Conservation (phyloP, 352 stramenopile species). For the Globisporangium barbulae region DNA sequence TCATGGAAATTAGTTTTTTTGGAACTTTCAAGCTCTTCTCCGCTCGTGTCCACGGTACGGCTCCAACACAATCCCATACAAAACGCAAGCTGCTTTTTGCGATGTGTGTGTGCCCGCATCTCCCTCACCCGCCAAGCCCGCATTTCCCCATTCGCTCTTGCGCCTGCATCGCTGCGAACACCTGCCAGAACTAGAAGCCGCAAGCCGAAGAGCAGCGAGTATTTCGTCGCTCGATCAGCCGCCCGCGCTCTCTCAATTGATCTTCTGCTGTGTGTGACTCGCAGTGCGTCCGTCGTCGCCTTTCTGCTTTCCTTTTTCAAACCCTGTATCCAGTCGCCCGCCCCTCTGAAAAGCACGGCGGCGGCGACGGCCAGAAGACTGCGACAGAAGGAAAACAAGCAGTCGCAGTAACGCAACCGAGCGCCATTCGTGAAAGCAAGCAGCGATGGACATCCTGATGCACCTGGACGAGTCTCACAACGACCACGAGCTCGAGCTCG, state of each 20-base stretch:
- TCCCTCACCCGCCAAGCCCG: not conserved
- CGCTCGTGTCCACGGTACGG: not conserved
- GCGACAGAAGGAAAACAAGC: not conserved
- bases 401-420: not conserved
- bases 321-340: not conserved
- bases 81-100: not conserved
- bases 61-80: constrained; percentile 3
- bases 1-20: not conserved
- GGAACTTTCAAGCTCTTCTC: constrained; percentile 8
- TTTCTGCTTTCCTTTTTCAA: not conserved
- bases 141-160: constrained; percentile 8
- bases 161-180: not conserved
- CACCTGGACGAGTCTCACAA: constrained; percentile 4
- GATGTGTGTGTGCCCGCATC: not conserved
- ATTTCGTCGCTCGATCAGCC: not conserved
- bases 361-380: too few species aligned
- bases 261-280: not conserved
- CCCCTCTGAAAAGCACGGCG: not conserved
- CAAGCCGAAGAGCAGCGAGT: not conserved
- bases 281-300: not conserved
- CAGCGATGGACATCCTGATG: constrained; percentile 10
- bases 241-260: not conserved
- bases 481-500: constrained; percentile 4
- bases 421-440: not conserved
- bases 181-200: not conserved